A percentile compares a stretch with the other conserved stretches of the same genome.
Evolutionary conservation across 768 basidiomycete species (phyloP).

Genomic region (Antrodiella citrinella): DNA sequence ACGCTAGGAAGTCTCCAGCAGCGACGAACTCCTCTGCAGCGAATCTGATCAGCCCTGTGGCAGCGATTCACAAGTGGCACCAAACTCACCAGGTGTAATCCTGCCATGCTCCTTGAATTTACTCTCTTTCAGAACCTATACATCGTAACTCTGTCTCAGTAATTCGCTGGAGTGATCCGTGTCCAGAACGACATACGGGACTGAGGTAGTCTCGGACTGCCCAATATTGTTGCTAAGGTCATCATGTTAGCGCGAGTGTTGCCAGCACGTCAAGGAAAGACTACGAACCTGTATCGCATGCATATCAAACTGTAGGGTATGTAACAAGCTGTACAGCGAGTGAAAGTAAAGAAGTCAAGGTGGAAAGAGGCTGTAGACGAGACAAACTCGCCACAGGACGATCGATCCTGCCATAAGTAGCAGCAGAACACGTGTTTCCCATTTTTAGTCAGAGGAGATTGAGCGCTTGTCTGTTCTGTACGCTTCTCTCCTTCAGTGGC

Average conservation of each 20-base stretch:
- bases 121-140: constrained; percentile 89
- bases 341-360: background rate
- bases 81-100: constrained; percentile 76
- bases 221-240: constrained; percentile 79
- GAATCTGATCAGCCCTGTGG: background rate
- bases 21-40: constrained; percentile 93
- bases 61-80: constrained; percentile 7
- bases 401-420: background rate
- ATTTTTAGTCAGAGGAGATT: background rate
- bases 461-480: background rate
- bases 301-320: constrained; percentile 1
- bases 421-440: background rate
- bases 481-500: background rate
- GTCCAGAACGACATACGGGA: constrained; percentile 47
- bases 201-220: constrained; percentile 91
- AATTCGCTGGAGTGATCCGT: background rate
- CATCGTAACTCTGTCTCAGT: background rate
- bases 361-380: background rate
- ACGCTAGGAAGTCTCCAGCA: constrained; percentile 92
- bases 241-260: constrained; percentile 10
- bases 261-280: background rate
- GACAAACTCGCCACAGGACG: background rate
- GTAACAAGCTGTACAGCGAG: background rate
- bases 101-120: constrained; percentile 99
- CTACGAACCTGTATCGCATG: constrained; percentile 7